Conservation (phyloP, 352 stramenopile species). For the Globisporangium polare region DNA sequence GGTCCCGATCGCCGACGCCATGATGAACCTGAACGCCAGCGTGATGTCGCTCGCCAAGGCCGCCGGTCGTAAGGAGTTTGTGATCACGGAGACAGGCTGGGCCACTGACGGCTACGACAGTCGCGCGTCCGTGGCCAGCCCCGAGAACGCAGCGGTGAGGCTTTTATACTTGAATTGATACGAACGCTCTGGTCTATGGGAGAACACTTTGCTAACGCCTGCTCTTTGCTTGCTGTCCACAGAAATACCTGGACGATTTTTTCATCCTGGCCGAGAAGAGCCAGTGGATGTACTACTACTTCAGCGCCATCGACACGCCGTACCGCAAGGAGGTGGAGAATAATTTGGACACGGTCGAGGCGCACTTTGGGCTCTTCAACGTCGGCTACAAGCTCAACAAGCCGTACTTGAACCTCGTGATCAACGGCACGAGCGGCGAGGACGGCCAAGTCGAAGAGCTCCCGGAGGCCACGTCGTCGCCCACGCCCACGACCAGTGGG, state of each 20-base stretch:
- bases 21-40: conserved; percentile 40
- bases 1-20: conserved; percentile 28
- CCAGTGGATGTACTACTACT: conserved; percentile 32
- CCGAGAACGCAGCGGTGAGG: conserved; percentile 25
- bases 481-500: conserved; percentile 1
- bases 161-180: not conserved
- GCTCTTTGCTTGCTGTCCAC: not conserved
- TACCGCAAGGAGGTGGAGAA: conserved; percentile 21
- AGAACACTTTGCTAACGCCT: not conserved
- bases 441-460: conserved; percentile 8
- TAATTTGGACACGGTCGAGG: conserved; percentile 42
- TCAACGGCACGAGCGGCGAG: conserved; percentile 15
- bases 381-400: conserved; percentile 17
- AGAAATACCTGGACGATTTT: conserved; percentile 61
- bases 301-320: conserved; percentile 27
- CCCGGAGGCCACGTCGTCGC: not conserved
- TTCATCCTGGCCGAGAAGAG: conserved; percentile 41
- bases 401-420: conserved; percentile 13
- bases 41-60: conserved; percentile 30
- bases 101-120: conserved; percentile 30
- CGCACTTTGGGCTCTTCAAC: conserved; percentile 62
- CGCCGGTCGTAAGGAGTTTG: conserved; percentile 47
- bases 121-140: conserved; percentile 30
- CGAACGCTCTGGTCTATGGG: not conserved
- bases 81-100: conserved; percentile 72